These are phyloP conservation scores for Fabrea salina DNA, from an alignment of 169 alveolate species.

Conservation along the genomic window DNA sequence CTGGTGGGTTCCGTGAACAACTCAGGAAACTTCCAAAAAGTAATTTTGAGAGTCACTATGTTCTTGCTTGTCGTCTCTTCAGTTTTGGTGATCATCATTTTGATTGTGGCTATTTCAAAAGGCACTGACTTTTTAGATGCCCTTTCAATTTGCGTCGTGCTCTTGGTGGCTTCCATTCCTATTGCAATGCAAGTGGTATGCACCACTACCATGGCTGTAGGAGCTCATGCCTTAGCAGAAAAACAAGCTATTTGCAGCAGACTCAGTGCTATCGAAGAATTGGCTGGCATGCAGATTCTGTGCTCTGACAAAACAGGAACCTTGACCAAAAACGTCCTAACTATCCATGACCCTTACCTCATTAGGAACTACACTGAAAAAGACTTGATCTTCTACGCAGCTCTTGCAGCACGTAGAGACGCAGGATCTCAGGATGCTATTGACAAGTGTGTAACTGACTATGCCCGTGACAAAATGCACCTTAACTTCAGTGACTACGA, in stretches of 20 bases:
- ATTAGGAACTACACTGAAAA: slow-evolving; percentile 2
- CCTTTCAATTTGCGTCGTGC: slow-evolving; percentile 54
- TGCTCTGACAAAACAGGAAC: slow-evolving; percentile 77
- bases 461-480: not conserved
- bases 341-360: slow-evolving; percentile 33
- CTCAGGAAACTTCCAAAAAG: slow-evolving; percentile 38
- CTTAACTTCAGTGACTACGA: slow-evolving; percentile 26
- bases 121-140: slow-evolving; percentile 61
- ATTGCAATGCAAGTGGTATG: slow-evolving; percentile 27
- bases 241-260: slow-evolving; percentile 76
- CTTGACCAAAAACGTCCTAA: slow-evolving; percentile 62
- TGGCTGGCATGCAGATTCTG: slow-evolving; percentile 76
- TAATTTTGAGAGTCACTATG: slow-evolving; percentile 27
- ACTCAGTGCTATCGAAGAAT: slow-evolving; percentile 76
- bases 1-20: slow-evolving; percentile 52
- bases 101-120: slow-evolving; percentile 51
- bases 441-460: not conserved
- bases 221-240: slow-evolving; percentile 72
- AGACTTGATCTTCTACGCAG: slow-evolving; percentile 41
- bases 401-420: slow-evolving; percentile 45
- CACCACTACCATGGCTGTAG: slow-evolving; percentile 46
- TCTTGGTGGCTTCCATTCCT: slow-evolving; percentile 49
- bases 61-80: slow-evolving; percentile 79
- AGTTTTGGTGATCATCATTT: slow-evolving; percentile 61
- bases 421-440: slow-evolving; percentile 32